phyloP scores from a whole-genome alignment of 2,329 filamentous ascomycete genomes.

The Aspergillus glaucus region DNA sequence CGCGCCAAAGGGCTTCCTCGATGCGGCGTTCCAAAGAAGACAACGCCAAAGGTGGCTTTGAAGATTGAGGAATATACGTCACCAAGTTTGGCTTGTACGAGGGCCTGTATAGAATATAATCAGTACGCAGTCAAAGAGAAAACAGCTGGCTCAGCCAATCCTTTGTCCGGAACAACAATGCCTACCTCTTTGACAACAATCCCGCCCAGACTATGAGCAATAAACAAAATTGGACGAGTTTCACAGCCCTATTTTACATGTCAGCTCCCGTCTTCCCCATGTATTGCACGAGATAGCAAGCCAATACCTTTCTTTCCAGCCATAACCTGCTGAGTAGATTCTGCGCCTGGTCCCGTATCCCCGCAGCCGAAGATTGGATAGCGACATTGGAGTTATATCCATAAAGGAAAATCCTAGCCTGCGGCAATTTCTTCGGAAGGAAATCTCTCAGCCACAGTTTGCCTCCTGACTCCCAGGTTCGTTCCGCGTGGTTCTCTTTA shows the following conservation, averaged over 20 bases:
- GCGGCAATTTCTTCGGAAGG: constrained; percentile 15
- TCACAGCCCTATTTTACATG: constrained; percentile 1
- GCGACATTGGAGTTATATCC: constrained; percentile 24
- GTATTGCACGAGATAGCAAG: background rate
- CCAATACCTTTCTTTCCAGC: constrained; percentile 7
- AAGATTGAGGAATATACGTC: constrained; percentile 10
- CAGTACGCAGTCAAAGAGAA: constrained; percentile 1
- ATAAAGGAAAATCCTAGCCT: constrained; percentile 17
- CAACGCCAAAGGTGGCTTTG: constrained; percentile 13
- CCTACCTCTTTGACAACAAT: constrained; percentile 24
- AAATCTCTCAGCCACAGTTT: constrained; percentile 17
- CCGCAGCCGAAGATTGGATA: constrained; percentile 15
- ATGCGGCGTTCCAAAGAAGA: constrained; percentile 22
- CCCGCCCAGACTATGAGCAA: constrained; percentile 22
- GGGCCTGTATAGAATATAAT: constrained; percentile 1
- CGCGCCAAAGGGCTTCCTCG: constrained; percentile 13
- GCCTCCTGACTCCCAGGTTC: constrained; percentile 13
- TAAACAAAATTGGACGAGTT: constrained; percentile 20
- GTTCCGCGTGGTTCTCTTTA: constrained; percentile 10
- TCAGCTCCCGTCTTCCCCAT: background rate
- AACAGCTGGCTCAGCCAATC: background rate
- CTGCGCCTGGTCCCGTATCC: constrained; percentile 14
- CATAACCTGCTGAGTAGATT: constrained; percentile 13
- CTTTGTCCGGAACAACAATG: background rate
- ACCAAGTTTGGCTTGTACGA: constrained; percentile 13